Evolutionary conservation across 768 basidiomycete genomes (phyloP).

Genomic region (Suillus spraguei): DNA sequence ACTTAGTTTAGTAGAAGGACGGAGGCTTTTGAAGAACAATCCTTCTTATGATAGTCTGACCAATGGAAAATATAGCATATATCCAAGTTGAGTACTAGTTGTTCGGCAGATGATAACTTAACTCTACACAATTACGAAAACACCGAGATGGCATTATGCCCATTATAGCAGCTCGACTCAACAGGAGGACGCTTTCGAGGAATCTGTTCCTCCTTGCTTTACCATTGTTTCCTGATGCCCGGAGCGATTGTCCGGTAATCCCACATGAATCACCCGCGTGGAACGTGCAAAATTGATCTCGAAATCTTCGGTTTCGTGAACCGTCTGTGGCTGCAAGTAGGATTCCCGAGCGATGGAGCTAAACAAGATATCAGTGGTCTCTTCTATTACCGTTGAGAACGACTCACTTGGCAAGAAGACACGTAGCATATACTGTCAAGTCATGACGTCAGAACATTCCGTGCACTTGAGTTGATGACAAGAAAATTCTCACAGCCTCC

Average conservation of each 20-base stretch:
- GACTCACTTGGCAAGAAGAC: conserved; percentile 32
- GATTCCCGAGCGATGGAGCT: conserved; percentile 33
- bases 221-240: background rate
- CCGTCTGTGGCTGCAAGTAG: conserved; percentile 18
- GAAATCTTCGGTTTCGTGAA: background rate
- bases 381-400: background rate
- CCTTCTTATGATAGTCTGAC: background rate
- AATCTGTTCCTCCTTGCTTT: background rate
- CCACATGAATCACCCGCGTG: background rate
- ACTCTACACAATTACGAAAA: background rate
- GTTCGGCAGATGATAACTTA: background rate
- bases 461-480: background rate
- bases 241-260: background rate
- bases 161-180: background rate
- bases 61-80: background rate
- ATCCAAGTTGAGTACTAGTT: too few relatives aligned
- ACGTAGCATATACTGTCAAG: conserved; percentile 27
- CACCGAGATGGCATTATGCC: background rate
- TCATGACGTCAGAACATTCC: background rate
- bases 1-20: background rate
- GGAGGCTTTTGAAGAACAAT: background rate
- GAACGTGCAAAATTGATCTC: background rate
- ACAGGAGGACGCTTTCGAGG: background rate
- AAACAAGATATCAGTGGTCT: background rate
- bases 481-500: conserved; percentile 25